A percentile compares a stretch with the other conserved stretches of the same genome.
Evolutionary conservation across 352 stramenopile species (phyloP).

Genomic region (Phytopythium vexans): DNA sequence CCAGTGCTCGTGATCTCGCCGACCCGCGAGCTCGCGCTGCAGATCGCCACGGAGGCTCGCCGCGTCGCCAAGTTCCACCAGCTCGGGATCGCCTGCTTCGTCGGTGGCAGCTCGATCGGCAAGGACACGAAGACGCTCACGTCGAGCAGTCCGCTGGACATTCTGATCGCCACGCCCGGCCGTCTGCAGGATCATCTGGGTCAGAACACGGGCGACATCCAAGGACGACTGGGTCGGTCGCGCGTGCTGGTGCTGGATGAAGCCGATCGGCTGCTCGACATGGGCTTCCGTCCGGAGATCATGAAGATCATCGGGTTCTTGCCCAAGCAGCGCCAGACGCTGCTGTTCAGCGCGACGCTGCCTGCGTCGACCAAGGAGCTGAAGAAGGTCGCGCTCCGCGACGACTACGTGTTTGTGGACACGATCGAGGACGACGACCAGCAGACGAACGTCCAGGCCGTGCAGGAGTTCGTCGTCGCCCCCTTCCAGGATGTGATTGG

Average conservation of each 20-base stretch:
- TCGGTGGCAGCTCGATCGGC: constrained; percentile 90
- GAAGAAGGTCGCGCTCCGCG: constrained; percentile 82
- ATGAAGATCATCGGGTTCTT: constrained; percentile 81
- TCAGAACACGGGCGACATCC: constrained; percentile 89
- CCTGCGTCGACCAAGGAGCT: constrained; percentile 84
- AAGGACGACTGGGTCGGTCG: constrained; percentile 37
- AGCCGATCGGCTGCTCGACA: constrained; percentile 95
- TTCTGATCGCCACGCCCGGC: constrained; percentile 96
- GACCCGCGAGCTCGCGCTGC: constrained; percentile 94
- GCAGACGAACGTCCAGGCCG: constrained; percentile 87
- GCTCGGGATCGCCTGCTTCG: constrained; percentile 58
- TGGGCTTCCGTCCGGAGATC: constrained; percentile 93
- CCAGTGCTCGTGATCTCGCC: constrained; percentile 93
- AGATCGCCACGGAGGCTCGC: constrained; percentile 91
- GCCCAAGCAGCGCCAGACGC: constrained; percentile 83
- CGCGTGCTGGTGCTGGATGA: constrained; percentile 92
- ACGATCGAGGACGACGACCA: constrained; percentile 90
- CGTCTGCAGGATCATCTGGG: constrained; percentile 95
- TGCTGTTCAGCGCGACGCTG: constrained; percentile 97
- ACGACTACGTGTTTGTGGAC: constrained; percentile 91
- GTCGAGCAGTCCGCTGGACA: constrained; percentile 57
- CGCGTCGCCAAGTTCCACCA: constrained; percentile 86
- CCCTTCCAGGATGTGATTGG: constrained; percentile 64
- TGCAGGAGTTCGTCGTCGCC: constrained; percentile 84
- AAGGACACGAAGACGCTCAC: constrained; percentile 46